Percentiles rank a stretch among this genome's conserved stretches.
phyloP scores from a whole-genome alignment of 1,284 basidiomycete species.

The Fomes fomentarius region DNA sequence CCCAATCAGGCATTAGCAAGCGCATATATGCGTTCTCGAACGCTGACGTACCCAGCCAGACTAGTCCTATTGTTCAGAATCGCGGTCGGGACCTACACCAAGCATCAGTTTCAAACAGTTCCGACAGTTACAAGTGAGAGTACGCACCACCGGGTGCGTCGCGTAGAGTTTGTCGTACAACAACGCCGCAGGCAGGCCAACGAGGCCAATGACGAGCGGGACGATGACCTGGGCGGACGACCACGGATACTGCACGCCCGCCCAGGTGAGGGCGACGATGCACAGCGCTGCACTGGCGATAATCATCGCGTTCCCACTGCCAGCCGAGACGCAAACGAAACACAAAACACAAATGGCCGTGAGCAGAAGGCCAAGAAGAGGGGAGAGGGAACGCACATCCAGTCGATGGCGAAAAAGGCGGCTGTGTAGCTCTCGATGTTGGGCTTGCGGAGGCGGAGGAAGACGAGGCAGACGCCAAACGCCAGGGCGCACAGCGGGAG shows the following conservation, averaged over 20 bases:
- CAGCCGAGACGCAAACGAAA: constrained; percentile 21
- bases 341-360: constrained; percentile 19
- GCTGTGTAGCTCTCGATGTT: constrained; percentile 29
- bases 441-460: constrained; percentile 40
- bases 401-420: constrained; percentile 35
- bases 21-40: neutral
- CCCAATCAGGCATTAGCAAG: neutral
- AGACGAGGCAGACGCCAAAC: constrained; percentile 37
- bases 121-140: constrained; percentile 30
- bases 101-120: neutral
- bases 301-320: constrained; percentile 24
- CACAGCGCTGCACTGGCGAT: constrained; percentile 18
- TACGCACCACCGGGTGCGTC: constrained; percentile 18
- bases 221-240: constrained; percentile 21
- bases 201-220: constrained; percentile 24
- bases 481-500: constrained; percentile 41
- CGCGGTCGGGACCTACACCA: constrained; percentile 30
- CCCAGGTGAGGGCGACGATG: constrained; percentile 25
- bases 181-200: constrained; percentile 24
- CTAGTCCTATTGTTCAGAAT: constrained; percentile 36
- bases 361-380: neutral
- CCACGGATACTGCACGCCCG: constrained; percentile 25
- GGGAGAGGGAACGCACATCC: constrained; percentile 29
- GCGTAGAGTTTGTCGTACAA: constrained; percentile 31
- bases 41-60: constrained; percentile 29